phyloP scores from a whole-genome alignment of 2,329 filamentous ascomycete species.

The Aspergillus thermomutatus region DNA sequence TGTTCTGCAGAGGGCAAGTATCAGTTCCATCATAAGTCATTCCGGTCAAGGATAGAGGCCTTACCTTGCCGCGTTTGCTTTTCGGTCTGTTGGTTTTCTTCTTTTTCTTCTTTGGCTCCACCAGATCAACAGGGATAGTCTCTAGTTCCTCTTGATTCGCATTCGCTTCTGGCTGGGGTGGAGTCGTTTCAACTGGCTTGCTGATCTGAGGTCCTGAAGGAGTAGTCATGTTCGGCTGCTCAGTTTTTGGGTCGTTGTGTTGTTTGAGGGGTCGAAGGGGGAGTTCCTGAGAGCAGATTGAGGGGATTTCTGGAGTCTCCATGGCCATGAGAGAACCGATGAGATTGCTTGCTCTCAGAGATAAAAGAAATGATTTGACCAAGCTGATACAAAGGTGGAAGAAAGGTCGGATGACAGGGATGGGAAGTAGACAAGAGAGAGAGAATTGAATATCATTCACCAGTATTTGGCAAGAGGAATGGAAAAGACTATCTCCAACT shows the following conservation, averaged over 20 bases:
- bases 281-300: not conserved
- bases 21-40: not conserved
- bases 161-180: not conserved
- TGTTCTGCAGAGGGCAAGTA: constrained; percentile 27
- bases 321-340: not conserved
- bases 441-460: not conserved
- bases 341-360: not conserved
- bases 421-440: not conserved
- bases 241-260: not conserved
- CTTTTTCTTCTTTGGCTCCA: constrained; percentile 30
- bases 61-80: constrained; percentile 35
- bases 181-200: not conserved
- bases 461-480: not conserved
- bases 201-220: not conserved
- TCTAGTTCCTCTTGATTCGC: not conserved
- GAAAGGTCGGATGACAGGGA: not conserved
- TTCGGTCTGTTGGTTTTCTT: constrained; percentile 36
- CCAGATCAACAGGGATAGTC: constrained; percentile 6
- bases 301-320: not conserved
- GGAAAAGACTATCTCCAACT: not conserved
- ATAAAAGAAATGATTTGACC: not conserved
- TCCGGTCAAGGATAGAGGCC: not conserved
- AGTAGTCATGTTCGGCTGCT: not conserved
- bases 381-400: not conserved
- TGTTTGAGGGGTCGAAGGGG: not conserved